A percentile compares a stretch with the other conserved stretches of the same genome.
These are phyloP conservation scores for Porphyrellus cyaneotinctus DNA, from an alignment of 768 basidiomycete species.

Conservation along the genomic window DNA sequence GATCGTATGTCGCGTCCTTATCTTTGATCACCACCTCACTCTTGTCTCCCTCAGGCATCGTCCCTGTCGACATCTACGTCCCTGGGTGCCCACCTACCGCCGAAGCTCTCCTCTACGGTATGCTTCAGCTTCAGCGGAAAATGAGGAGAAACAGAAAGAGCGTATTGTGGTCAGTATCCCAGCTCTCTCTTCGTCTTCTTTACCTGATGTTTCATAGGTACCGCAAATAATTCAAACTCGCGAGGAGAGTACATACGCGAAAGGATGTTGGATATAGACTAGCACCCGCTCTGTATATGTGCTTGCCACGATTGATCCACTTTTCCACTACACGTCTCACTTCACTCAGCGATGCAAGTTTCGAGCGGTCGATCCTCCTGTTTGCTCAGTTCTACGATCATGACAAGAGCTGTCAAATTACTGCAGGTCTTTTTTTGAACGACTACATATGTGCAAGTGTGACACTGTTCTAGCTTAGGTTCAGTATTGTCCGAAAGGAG, in stretches of 20 bases:
- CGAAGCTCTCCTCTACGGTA: constrained; percentile 95
- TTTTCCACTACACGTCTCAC: background rate
- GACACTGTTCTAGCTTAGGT: background rate
- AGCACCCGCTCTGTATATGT: constrained; percentile 21
- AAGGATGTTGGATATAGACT: constrained; percentile 21
- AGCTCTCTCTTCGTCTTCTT: background rate
- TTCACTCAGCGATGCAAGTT: constrained; percentile 1
- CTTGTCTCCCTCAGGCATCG: constrained; percentile 62
- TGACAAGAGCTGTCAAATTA: background rate
- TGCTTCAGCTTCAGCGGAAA: constrained; percentile 96
- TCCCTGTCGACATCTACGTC: constrained; percentile 97
- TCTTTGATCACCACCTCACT: constrained; percentile 9
- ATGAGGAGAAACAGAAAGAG: constrained; percentile 87
- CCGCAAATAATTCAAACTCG: constrained; percentile 19
- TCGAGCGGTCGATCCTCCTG: background rate
- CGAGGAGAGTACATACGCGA: background rate
- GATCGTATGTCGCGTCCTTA: constrained; percentile 63
- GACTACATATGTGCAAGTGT: background rate
- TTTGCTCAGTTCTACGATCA: background rate
- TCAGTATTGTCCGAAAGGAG: background rate
- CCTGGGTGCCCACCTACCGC: constrained; percentile 94
- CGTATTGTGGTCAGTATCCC: constrained; percentile 67
- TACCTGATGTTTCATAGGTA: constrained; percentile 19
- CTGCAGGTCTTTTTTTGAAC: background rate
- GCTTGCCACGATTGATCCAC: constrained; percentile 7